These are phyloP conservation scores for Magnaporthales sp. DNA, from an alignment of 2,329 filamentous ascomycete species.

Conservation along the genomic window DNA sequence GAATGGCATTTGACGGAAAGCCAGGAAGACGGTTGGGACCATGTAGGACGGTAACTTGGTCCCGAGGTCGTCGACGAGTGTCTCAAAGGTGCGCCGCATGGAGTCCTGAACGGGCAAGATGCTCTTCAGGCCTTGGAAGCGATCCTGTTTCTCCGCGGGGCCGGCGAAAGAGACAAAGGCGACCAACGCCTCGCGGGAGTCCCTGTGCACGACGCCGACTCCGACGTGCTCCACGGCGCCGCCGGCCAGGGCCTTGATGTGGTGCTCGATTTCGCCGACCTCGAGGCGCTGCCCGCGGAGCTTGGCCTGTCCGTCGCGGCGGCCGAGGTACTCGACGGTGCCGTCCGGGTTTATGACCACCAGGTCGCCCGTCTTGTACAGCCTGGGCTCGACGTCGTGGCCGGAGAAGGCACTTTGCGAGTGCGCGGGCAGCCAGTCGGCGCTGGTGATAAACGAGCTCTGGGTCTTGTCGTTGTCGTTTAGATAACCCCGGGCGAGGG, in stretches of 20 bases:
- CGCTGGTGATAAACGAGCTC: constrained; percentile 2
- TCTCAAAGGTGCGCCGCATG: constrained; percentile 31
- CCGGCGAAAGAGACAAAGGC: constrained; percentile 41
- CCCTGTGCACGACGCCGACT: constrained; percentile 32
- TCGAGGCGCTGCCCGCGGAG: not conserved
- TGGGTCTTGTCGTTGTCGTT: constrained; percentile 14
- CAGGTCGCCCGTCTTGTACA: constrained; percentile 8
- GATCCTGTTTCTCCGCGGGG: not conserved
- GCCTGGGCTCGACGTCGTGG: constrained; percentile 15
- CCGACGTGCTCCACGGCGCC: constrained; percentile 14
- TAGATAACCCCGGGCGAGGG: constrained; percentile 29
- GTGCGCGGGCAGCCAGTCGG: constrained; percentile 4
- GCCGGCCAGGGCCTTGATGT: constrained; percentile 14
- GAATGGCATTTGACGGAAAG: constrained; percentile 31
- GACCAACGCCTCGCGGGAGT: constrained; percentile 27
- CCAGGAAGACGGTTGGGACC: constrained; percentile 38
- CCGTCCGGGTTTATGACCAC: not conserved
- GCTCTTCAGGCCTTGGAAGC: constrained; percentile 26
- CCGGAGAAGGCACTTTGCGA: not conserved
- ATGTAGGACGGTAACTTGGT: constrained; percentile 24
- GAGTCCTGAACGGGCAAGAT: constrained; percentile 29
- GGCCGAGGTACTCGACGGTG: not conserved
- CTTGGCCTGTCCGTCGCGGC: not conserved
- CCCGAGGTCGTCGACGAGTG: constrained; percentile 31
- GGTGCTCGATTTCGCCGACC: not conserved